These are phyloP conservation scores for Heliamphora exappendiculata DNA, from an alignment of 148 eudicot species.

Conservation along the genomic window DNA sequence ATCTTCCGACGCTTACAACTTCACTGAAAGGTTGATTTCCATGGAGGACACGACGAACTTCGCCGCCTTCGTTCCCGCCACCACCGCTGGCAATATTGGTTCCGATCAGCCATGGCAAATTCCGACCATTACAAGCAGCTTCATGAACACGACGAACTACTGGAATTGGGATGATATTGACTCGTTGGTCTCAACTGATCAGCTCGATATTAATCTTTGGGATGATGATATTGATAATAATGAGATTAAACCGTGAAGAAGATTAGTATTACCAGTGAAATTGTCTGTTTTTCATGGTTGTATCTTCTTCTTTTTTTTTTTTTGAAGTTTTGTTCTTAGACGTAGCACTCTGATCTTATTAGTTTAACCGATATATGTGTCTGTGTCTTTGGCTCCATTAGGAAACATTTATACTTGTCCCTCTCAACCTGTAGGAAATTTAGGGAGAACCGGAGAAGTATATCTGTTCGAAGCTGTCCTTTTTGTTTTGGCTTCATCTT, in stretches of 20 bases:
- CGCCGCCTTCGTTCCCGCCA: background rate
- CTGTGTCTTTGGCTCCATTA: too few species aligned
- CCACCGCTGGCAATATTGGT: constrained; percentile 6
- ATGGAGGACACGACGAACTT: constrained; percentile 9
- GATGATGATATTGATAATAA: too few species aligned
- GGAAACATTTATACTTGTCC: too few species aligned
- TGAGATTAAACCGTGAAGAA: constrained; percentile 35
- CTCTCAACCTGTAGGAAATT: background rate
- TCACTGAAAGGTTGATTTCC: constrained; percentile 18
- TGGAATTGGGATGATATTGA: constrained; percentile 72
- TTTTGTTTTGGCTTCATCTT: constrained; percentile 21
- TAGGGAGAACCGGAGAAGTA: too few species aligned
- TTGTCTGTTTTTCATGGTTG: too few species aligned
- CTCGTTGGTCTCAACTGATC: constrained; percentile 38
- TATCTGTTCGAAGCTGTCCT: constrained; percentile 22
- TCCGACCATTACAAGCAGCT: background rate
- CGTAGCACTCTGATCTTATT: too few species aligned
- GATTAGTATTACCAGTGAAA: too few species aligned
- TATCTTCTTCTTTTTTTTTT: too few species aligned
- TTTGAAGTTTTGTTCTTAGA: too few species aligned
- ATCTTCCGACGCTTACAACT: constrained; percentile 23
- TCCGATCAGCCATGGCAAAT: constrained; percentile 26
- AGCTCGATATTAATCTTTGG: constrained; percentile 41
- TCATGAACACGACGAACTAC: constrained; percentile 25
- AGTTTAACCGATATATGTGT: too few species aligned